Conservation (phyloP, 192 early-diverging fungal genomes). For the Lobosporangium transversale region DNA sequence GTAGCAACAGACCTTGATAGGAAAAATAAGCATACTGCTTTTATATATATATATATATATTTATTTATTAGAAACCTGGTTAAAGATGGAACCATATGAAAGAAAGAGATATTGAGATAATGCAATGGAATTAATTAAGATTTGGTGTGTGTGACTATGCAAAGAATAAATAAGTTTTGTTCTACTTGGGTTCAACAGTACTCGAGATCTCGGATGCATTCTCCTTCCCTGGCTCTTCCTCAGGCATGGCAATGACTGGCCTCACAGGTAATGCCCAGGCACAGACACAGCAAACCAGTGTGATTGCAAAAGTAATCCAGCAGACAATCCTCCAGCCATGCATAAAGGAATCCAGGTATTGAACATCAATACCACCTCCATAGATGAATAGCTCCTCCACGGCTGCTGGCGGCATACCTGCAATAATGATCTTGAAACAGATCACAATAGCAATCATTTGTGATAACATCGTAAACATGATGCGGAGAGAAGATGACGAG, state of each 20-base stretch:
- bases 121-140: not conserved
- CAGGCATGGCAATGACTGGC: constrained; percentile 31
- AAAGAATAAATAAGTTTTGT: not conserved
- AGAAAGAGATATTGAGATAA: not conserved
- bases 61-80: no score
- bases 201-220: not conserved
- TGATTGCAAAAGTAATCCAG: constrained; percentile 50
- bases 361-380: constrained; percentile 37
- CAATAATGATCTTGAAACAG: constrained; percentile 49
- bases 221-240: constrained; percentile 4
- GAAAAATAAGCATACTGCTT: no score
- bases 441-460: constrained; percentile 54
- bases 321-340: constrained; percentile 36
- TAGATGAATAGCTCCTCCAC: constrained; percentile 45
- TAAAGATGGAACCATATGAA: not conserved
- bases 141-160: not conserved
- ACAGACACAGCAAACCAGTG: constrained; percentile 30
- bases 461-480: constrained; percentile 51
- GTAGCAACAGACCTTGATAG: no score
- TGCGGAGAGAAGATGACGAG: constrained; percentile 46
- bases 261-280: constrained; percentile 27
- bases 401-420: constrained; percentile 43
- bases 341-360: constrained; percentile 45
- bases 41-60: no score
- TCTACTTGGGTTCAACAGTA: not conserved